phyloP scores from a whole-genome alignment of 306 rosid genomes.

The Pyrus betulifolia region DNA sequence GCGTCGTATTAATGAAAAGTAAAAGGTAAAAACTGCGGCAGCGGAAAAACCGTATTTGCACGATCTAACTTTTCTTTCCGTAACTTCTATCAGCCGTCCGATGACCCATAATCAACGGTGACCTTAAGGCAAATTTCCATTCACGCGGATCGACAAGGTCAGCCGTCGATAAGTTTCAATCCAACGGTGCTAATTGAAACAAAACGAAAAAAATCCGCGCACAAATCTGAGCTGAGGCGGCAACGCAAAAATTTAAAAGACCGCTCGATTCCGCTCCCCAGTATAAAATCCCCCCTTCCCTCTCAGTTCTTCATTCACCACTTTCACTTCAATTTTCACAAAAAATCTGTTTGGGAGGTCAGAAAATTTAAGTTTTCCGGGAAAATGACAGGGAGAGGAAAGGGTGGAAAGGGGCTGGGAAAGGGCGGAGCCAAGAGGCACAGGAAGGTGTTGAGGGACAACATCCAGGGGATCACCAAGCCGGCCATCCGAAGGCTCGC shows the following conservation, averaged over 20 bases:
- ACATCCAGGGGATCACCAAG: constrained; percentile 25
- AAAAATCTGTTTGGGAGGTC: neutral
- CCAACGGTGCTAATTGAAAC: neutral
- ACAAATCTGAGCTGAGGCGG: neutral
- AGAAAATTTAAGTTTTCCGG: neutral
- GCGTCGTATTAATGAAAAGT: too few species aligned
- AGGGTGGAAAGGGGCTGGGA: constrained; percentile 24
- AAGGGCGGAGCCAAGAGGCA: constrained; percentile 28
- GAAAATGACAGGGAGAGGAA: constrained; percentile 24
- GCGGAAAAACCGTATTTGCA: neutral
- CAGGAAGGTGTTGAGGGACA: constrained; percentile 26
- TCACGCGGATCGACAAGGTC: neutral
- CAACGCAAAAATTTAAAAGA: neutral
- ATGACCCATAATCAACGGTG: neutral
- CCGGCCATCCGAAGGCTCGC: constrained; percentile 19
- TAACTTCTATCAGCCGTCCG: neutral
- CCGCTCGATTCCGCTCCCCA: neutral
- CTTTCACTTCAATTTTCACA: too few species aligned
- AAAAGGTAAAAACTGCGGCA: neutral
- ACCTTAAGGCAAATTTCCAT: neutral
- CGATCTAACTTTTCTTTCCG: neutral
- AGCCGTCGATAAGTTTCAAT: constrained; percentile 4
- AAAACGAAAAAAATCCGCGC: neutral
- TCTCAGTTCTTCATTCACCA: neutral
- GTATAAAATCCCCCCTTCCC: neutral